These are phyloP conservation scores for Sergeia podlipaevii DNA, from an alignment of 208 protist species.

Conservation along the genomic window DNA sequence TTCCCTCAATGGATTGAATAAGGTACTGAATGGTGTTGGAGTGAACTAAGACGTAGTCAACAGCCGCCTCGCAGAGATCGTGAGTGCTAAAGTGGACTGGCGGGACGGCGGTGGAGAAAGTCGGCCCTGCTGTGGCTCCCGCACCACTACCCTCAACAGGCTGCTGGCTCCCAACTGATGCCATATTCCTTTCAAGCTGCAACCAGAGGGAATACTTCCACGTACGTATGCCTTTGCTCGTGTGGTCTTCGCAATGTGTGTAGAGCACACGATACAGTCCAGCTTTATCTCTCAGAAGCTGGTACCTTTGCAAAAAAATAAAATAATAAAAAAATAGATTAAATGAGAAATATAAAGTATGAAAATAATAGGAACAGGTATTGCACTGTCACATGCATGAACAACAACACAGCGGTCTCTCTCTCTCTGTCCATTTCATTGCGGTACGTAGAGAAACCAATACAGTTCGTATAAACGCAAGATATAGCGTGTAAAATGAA, in stretches of 20 bases:
- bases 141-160: not conserved
- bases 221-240: not conserved
- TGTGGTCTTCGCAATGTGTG: not conserved
- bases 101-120: no score
- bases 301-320: not conserved
- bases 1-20: conserved; percentile 69
- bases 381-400: no score
- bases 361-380: not conserved
- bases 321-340: not conserved
- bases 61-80: conserved; percentile 59
- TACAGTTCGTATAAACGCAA: not conserved
- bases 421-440: not conserved
- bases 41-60: conserved; percentile 61
- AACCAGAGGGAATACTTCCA: not conserved
- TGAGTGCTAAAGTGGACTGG: conserved; percentile 19
- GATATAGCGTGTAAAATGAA: not conserved
- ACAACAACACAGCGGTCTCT: no score
- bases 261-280: not conserved
- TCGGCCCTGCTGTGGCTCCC: not conserved
- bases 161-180: not conserved
- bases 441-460: not conserved
- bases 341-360: not conserved
- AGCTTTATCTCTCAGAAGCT: no score
- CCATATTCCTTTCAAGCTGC: not conserved
- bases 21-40: conserved; percentile 87